A percentile compares a stretch with the other conserved stretches of the same genome.
Evolutionary conservation across 768 basidiomycete species (phyloP).

Genomic region (Mycena galopus): DNA sequence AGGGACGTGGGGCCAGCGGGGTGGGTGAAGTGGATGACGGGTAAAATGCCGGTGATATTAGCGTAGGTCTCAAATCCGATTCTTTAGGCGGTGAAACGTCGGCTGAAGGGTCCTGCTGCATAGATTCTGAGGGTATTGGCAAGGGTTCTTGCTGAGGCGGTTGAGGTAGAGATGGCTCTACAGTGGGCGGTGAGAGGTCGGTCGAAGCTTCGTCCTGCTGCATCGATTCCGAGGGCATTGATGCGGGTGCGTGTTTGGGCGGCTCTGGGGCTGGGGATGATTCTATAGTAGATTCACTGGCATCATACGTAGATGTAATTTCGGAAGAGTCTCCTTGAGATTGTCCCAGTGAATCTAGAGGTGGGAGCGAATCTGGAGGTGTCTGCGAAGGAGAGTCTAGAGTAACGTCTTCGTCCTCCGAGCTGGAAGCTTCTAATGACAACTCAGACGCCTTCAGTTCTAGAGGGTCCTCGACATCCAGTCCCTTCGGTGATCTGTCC

Average conservation of each 20-base stretch:
- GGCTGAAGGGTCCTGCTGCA: background rate
- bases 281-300: background rate
- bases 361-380: too few relatives aligned
- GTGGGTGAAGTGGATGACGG: background rate
- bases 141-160: background rate
- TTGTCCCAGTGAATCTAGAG: background rate
- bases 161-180: background rate
- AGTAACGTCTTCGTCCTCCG: background rate
- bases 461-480: background rate
- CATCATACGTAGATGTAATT: slow-evolving; percentile 3
- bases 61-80: background rate
- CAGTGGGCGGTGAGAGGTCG: too few relatives aligned
- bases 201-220: background rate
- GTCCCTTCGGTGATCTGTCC: background rate
- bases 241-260: background rate
- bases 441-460: background rate
- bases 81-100: background rate
- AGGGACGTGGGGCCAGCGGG: background rate
- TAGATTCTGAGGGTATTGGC: background rate
- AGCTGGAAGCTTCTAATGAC: background rate
- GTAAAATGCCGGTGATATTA: background rate
- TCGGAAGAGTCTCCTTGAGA: background rate
- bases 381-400: too few relatives aligned
- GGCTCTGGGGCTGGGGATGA: background rate
- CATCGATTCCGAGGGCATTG: background rate